Evolutionary conservation across 768 basidiomycete species (phyloP).

Genomic region (Xerocomus potaroensis): DNA sequence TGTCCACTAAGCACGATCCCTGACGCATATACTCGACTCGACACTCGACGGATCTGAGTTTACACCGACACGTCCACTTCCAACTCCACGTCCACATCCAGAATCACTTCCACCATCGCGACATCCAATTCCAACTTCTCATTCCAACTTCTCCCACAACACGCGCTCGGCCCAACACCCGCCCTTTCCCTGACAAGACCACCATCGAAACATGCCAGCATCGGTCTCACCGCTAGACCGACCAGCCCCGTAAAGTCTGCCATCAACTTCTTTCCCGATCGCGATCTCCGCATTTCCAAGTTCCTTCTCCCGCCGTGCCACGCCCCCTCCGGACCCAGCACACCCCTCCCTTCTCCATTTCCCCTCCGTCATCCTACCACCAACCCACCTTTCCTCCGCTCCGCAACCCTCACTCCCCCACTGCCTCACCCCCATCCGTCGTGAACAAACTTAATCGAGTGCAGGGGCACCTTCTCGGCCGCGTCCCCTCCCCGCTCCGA

Average conservation of each 20-base stretch:
- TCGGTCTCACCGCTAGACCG: slow-evolving; percentile 22
- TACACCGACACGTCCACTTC: slow-evolving; percentile 24
- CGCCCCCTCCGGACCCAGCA: slow-evolving; percentile 9
- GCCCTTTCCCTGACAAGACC: background rate
- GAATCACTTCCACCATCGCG: slow-evolving; percentile 25
- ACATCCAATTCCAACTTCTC: too few relatives aligned
- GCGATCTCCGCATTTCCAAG: slow-evolving; percentile 21
- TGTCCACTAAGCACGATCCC: slow-evolving; percentile 10
- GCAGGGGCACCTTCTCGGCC: slow-evolving; percentile 27
- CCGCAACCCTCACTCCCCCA: slow-evolving; percentile 38
- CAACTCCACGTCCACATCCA: slow-evolving; percentile 26
- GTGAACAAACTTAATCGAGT: slow-evolving; percentile 15
- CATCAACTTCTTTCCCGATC: slow-evolving; percentile 10
- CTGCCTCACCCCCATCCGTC: slow-evolving; percentile 13
- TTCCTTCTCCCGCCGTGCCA: slow-evolving; percentile 21
- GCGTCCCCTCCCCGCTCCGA: slow-evolving; percentile 4
- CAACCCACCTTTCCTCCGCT: slow-evolving; percentile 36
- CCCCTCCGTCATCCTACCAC: slow-evolving; percentile 7
- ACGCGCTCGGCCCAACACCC: slow-evolving; percentile 19
- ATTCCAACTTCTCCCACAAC: slow-evolving; percentile 11
- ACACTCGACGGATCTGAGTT: slow-evolving; percentile 22
- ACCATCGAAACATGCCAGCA: slow-evolving; percentile 17
- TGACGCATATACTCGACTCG: slow-evolving; percentile 1
- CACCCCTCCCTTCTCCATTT: slow-evolving; percentile 5
- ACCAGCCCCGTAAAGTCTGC: slow-evolving; percentile 19